Evolutionary conservation across 2,329 filamentous ascomycete species (phyloP).

Genomic region (Xylaria sp.): DNA sequence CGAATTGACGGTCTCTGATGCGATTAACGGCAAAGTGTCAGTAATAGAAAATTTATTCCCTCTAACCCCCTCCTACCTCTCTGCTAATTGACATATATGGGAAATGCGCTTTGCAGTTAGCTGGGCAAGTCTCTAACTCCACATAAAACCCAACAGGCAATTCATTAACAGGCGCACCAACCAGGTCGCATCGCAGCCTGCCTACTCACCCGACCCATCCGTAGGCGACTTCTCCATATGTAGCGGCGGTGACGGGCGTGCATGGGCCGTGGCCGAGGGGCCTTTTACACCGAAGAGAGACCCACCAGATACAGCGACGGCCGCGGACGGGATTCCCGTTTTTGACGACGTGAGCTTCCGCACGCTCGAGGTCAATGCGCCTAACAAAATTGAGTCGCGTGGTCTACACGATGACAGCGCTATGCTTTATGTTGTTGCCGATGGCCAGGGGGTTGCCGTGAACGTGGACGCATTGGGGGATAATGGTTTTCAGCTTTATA

Average conservation of each 20-base stretch:
- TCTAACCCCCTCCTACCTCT: not conserved
- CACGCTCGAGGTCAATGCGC: not conserved
- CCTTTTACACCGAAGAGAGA: conserved; percentile 5
- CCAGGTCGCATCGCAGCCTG: not conserved
- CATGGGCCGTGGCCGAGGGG: conserved; percentile 20
- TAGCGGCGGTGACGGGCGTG: conserved; percentile 2
- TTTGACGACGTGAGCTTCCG: conserved; percentile 16
- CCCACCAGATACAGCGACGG: conserved; percentile 10
- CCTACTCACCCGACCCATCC: conserved; percentile 7
- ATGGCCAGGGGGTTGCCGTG: not conserved
- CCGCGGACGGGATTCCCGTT: not conserved
- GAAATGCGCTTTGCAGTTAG: not conserved
- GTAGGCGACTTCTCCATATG: conserved; percentile 15
- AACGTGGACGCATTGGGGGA: conserved; percentile 15
- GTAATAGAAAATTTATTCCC: not conserved
- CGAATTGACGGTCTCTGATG: conserved; percentile 3
- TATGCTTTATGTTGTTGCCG: not conserved
- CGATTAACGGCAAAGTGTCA: conserved; percentile 6
- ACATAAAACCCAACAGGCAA: not conserved
- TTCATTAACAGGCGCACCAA: conserved; percentile 5
- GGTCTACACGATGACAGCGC: conserved; percentile 6
- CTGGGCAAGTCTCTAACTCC: not conserved
- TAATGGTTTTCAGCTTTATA: conserved; percentile 5
- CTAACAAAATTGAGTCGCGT: not conserved
- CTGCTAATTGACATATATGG: not conserved